These are phyloP conservation scores for Sugiyamaella mastotermitis DNA, from an alignment of 805 yeast species.

Conservation along the genomic window DNA sequence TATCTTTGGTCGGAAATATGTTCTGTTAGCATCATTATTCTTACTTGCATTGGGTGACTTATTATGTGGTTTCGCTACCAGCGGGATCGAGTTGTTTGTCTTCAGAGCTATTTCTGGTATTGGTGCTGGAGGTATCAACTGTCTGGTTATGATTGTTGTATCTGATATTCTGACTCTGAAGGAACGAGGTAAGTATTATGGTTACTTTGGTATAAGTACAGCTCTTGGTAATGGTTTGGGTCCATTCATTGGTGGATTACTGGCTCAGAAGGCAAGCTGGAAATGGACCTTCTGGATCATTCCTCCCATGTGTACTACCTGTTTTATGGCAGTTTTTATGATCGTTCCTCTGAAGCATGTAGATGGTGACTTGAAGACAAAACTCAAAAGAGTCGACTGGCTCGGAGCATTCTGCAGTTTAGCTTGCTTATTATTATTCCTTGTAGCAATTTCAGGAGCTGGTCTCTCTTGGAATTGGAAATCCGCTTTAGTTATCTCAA, in stretches of 20 bases:
- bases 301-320: too few relatives aligned
- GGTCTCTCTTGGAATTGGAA: too few relatives aligned
- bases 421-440: too few relatives aligned
- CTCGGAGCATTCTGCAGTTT: too few relatives aligned
- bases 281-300: constrained; percentile 46
- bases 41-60: constrained; percentile 41
- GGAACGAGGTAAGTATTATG: constrained; percentile 53
- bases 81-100: constrained; percentile 43
- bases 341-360: too few relatives aligned
- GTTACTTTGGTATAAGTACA: constrained; percentile 45
- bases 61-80: constrained; percentile 47
- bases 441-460: too few relatives aligned
- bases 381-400: too few relatives aligned
- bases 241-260: constrained; percentile 48
- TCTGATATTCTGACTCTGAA: constrained; percentile 48
- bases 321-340: too few relatives aligned
- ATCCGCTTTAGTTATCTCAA: too few relatives aligned
- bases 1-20: constrained; percentile 46
- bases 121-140: constrained; percentile 47
- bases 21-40: constrained; percentile 36
- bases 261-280: constrained; percentile 42
- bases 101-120: constrained; percentile 52
- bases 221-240: constrained; percentile 50
- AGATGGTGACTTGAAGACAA: too few relatives aligned
- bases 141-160: constrained; percentile 46